These are phyloP conservation scores for Cyclotella baltica DNA, from an alignment of 108 stramenopile species.

Conservation along the genomic window DNA sequence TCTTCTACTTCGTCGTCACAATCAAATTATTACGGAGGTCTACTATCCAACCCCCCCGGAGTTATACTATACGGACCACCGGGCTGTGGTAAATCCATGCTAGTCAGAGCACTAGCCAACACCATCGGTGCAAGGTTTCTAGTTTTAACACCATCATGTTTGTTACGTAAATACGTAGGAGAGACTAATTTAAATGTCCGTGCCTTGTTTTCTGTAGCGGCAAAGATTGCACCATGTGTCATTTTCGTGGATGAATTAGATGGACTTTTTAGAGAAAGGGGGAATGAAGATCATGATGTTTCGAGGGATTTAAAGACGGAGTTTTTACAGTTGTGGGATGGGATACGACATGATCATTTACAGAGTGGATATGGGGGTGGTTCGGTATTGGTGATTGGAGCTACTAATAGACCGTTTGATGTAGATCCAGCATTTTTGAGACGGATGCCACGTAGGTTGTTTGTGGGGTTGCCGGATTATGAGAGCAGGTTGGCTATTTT, in stretches of 20 bases:
- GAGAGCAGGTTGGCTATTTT: slow-evolving; percentile 76
- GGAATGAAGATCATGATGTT: slow-evolving; percentile 89
- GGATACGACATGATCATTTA: slow-evolving; percentile 41
- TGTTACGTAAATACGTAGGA: slow-evolving; percentile 93
- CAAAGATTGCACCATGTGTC: slow-evolving; percentile 70
- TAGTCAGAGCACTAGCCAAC: slow-evolving; percentile 84
- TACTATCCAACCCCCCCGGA: slow-evolving; percentile 61
- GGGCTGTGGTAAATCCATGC: slow-evolving; percentile 92
- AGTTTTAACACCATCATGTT: slow-evolving; percentile 88
- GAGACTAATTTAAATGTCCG: slow-evolving; percentile 94
- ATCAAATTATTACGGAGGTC: slow-evolving; percentile 48
- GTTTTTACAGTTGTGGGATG: slow-evolving; percentile 97
- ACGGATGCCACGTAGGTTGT: slow-evolving; percentile 83
- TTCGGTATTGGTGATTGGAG: slow-evolving; percentile 71
- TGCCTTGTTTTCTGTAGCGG: slow-evolving; percentile 88
- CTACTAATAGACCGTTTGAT: slow-evolving; percentile 96
- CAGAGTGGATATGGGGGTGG: slow-evolving; percentile 16
- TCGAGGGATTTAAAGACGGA: slow-evolving; percentile 95
- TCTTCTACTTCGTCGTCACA: slow-evolving; percentile 2
- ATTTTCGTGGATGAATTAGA: slow-evolving; percentile 97
- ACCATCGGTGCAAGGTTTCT: slow-evolving; percentile 86
- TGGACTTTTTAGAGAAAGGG: slow-evolving; percentile 85
- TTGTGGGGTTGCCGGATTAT: slow-evolving; percentile 85
- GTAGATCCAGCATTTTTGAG: slow-evolving; percentile 92
- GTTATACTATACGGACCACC: slow-evolving; percentile 84